Evolutionary conservation across 2,329 filamentous ascomycete species (phyloP).

Genomic region (Aspergillus pseudoviridinutans): DNA sequence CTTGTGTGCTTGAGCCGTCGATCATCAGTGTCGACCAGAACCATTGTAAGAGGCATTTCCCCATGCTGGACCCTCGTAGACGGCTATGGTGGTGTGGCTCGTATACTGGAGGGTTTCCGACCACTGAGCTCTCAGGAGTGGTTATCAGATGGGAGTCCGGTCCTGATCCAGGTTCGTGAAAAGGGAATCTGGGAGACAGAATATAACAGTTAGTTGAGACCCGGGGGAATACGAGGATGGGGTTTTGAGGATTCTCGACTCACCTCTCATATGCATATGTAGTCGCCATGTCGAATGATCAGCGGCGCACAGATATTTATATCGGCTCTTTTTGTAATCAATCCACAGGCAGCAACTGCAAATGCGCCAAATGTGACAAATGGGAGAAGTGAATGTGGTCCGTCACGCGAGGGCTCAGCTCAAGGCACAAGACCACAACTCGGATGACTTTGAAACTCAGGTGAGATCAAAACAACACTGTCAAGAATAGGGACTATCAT

Average conservation of each 20-base stretch:
- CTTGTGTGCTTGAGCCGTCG: constrained; percentile 3
- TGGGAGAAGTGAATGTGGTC: background rate
- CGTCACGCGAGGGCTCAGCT: background rate
- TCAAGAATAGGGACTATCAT: background rate
- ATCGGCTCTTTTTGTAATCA: background rate
- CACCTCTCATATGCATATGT: background rate
- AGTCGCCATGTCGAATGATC: background rate
- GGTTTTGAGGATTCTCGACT: background rate
- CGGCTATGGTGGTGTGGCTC: background rate
- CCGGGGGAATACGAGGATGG: background rate
- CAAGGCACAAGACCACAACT: background rate
- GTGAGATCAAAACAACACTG: background rate
- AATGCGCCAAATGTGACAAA: background rate
- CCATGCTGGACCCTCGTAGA: background rate
- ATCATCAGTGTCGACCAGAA: constrained; percentile 19
- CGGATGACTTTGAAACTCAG: background rate
- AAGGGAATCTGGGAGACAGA: background rate
- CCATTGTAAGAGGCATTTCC: constrained; percentile 17
- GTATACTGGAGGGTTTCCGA: background rate
- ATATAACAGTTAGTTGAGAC: background rate
- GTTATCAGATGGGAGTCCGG: background rate
- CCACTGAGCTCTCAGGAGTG: background rate
- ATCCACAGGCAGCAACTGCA: background rate
- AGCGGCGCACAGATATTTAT: background rate
- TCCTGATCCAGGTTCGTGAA: background rate